Evolutionary conservation across 2,329 filamentous ascomycete genomes (phyloP), one percentile per base, ranked within the genome.

Genomic region (Phyllosticta capitalensis): DNA sequence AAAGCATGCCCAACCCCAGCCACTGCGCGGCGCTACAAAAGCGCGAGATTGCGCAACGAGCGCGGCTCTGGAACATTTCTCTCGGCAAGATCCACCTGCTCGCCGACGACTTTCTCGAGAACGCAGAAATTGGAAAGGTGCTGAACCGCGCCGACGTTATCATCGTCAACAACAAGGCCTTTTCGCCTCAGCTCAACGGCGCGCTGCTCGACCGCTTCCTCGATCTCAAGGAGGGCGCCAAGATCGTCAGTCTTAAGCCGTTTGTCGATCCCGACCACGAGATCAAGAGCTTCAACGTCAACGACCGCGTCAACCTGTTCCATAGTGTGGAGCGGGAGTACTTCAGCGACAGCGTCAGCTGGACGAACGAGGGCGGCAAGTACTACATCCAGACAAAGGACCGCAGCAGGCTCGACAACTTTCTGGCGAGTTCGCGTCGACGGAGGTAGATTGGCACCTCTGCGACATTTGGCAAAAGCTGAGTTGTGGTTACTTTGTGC

Each of bases 91-190:
- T 94, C n/a, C 82, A 85, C 62, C 83, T 99, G 6, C 83, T 92
- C 63, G 79, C 86, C 51, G 94, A 90, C 61, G 89, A 96, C 70
- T 96, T 99, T 68, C 83, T 91, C 9, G 83, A 85, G 64, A 88
- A 88, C 65, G 72, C 81, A 17, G 79, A 80, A 61, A 90, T 96
- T 54, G 80, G 86, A 61, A 81, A 84, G 22, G 86, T 86, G 7
- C 80, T 99, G 55, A 87, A 88, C 71, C 84, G 86, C 58, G 92
- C 94, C 1, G 94, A 99, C 70, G 92, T 97, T n/a, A 84, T 99
- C 19, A 82, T 99, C 24, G 92, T 97, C 67, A 99, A 99, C 78
- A 99, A 99, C 75, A 92, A 97, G 74, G 94, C 91, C 2, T 99
- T 99, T 74, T 92, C 87, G 5, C 87, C 92, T 14, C 81, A 87